Percentiles rank a stretch among this genome's conserved stretches.
Conservation (phyloP, 352 stramenopile genomes). For the Pythium rishiriense region DNA sequence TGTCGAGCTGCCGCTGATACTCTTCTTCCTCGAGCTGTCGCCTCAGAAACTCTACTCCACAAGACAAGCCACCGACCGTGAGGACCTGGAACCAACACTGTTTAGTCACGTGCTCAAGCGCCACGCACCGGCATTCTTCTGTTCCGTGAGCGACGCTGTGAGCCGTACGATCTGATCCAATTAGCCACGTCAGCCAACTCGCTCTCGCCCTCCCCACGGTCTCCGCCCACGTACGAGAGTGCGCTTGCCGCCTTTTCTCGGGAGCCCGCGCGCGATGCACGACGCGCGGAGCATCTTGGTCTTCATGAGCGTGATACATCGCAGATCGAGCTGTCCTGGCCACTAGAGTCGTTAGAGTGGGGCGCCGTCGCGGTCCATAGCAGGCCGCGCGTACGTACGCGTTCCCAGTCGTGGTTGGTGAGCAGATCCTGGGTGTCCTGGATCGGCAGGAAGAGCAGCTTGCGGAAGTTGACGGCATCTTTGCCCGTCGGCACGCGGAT, state of each 20-base stretch:
- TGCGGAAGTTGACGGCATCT: conserved; percentile 79
- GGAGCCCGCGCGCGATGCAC: conserved; percentile 64
- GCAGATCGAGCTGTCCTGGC: conserved; percentile 55
- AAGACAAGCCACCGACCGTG: neutral
- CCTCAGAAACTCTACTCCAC: conserved; percentile 47
- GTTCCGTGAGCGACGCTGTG: conserved; percentile 56
- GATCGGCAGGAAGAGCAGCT: conserved; percentile 72
- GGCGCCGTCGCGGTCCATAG: too few relatives aligned
- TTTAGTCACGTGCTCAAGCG: neutral
- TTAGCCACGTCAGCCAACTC: neutral
- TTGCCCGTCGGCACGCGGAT: conserved; percentile 69
- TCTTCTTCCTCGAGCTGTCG: conserved; percentile 63
- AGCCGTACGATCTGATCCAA: conserved; percentile 43
- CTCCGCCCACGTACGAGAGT: conserved; percentile 34
- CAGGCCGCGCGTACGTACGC: conserved; percentile 44
- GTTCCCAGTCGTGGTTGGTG: conserved; percentile 66
- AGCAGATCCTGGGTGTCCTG: conserved; percentile 70
- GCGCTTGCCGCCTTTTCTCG: conserved; percentile 67
- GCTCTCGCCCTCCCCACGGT: neutral
- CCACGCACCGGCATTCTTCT: conserved; percentile 51
- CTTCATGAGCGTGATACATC: conserved; percentile 83
- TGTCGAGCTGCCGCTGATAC: conserved; percentile 74
- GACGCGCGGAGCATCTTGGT: conserved; percentile 80
- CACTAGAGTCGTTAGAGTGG: neutral
- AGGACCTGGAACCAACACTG: neutral